Conservation (phyloP, 345 rosid genomes). For the Lumnitzera racemosa region DNA sequence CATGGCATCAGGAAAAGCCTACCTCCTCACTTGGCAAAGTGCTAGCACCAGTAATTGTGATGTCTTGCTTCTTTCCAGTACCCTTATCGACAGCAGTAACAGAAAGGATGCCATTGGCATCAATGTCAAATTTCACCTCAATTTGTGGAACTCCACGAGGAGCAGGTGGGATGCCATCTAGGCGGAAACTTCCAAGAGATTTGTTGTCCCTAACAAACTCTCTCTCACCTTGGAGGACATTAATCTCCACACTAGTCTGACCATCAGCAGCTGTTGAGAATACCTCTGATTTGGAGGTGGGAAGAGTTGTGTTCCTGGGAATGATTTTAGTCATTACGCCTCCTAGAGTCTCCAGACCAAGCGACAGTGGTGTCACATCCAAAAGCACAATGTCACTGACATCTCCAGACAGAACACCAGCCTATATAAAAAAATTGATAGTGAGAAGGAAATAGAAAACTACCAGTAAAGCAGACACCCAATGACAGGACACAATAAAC, state of each 20-base stretch:
- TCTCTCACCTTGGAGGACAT: slow-evolving; percentile 95
- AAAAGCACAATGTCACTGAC: slow-evolving; percentile 92
- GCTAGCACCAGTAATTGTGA: slow-evolving; percentile 52
- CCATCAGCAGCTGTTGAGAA: slow-evolving; percentile 99
- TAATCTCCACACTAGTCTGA: slow-evolving; percentile 96
- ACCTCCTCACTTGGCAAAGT: slow-evolving; percentile 97
- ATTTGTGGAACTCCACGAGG: slow-evolving; percentile 52
- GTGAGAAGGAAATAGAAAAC: background rate
- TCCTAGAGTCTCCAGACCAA: slow-evolving; percentile 94
- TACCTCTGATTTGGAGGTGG: slow-evolving; percentile 96
- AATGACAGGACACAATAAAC: no score
- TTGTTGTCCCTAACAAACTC: slow-evolving; percentile 96
- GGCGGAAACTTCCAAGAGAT: slow-evolving; percentile 60
- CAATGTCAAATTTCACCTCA: slow-evolving; percentile 47
- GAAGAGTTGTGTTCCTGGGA: slow-evolving; percentile 86
- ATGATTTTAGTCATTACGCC: slow-evolving; percentile 98
- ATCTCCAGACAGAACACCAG: slow-evolving; percentile 94
- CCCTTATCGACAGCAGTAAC: slow-evolving; percentile 46
- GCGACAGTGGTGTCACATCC: slow-evolving; percentile 80
- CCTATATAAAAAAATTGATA: slow-evolving; percentile 27
- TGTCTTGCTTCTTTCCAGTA: slow-evolving; percentile 51
- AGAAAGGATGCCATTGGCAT: slow-evolving; percentile 50
- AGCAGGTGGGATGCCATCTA: slow-evolving; percentile 48
- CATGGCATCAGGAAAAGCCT: background rate
- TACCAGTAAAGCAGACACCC: background rate